Percentiles rank a stretch among this genome's conserved stretches.
Evolutionary conservation across 1,139 yeast genomes (phyloP).

Genomic region (Candida glucosophila): DNA sequence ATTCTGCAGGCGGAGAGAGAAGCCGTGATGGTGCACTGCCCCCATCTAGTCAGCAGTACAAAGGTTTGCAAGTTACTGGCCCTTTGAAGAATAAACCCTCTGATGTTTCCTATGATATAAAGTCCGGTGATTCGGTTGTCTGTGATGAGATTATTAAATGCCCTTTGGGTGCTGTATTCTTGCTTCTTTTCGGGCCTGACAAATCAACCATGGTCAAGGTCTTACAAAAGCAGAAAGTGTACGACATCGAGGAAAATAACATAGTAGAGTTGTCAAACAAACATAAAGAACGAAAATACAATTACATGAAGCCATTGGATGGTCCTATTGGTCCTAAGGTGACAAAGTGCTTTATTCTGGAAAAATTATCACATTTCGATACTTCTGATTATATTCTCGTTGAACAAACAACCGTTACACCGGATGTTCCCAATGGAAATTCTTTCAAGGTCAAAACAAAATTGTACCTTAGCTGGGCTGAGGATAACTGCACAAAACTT

Average conservation of each 20-base stretch:
- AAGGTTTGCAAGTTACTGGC: conserved; percentile 30
- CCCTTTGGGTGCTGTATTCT: conserved; percentile 74
- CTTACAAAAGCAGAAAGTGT: conserved; percentile 61
- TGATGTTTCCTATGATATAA: conserved; percentile 36
- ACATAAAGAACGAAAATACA: conserved; percentile 45
- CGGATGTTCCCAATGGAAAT: conserved; percentile 93
- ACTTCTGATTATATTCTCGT: conserved; percentile 49
- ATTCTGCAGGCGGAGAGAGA: conserved; percentile 5
- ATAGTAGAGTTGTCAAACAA: conserved; percentile 35
- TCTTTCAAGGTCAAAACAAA: conserved; percentile 70
- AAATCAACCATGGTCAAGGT: conserved; percentile 46
- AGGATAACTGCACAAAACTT: conserved; percentile 56
- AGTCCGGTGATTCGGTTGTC: conserved; percentile 54
- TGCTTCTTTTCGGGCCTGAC: conserved; percentile 68
- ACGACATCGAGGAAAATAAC: conserved; percentile 45
- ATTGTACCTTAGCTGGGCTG: conserved; percentile 68
- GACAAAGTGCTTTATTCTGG: conserved; percentile 74
- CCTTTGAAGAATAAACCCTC: conserved; percentile 33
- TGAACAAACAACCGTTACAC: conserved; percentile 66
- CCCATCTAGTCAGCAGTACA: conserved; percentile 11
- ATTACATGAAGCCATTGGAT: conserved; percentile 70
- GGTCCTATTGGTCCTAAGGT: conserved; percentile 94
- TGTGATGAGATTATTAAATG: conserved; percentile 56
- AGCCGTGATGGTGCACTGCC: conserved; percentile 4
- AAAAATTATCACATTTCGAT: conserved; percentile 58